These are phyloP conservation scores for Penicillium sp. DNA, from an alignment of 2,329 filamentous ascomycete genomes.

Conservation along the genomic window DNA sequence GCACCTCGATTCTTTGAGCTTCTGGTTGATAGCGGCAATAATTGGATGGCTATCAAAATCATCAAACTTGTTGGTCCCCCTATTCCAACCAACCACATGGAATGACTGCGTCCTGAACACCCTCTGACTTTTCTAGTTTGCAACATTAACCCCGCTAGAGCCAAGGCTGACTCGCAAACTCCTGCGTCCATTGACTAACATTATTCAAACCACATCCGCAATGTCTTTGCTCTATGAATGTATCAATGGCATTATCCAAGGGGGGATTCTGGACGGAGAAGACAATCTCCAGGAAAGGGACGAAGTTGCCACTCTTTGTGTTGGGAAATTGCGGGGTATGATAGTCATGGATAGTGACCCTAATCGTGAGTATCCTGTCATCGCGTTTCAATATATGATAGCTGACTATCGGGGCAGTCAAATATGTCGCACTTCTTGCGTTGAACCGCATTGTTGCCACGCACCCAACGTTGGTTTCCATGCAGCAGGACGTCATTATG, in stretches of 20 bases:
- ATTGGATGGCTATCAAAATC: slow-evolving; percentile 99
- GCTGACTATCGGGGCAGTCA: slow-evolving; percentile 57
- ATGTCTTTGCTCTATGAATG: slow-evolving; percentile 99
- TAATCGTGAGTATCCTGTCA: slow-evolving; percentile 63
- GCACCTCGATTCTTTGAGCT: slow-evolving; percentile 90
- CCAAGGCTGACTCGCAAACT: slow-evolving; percentile 88
- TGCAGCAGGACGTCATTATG: slow-evolving; percentile 94
- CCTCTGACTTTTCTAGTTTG: slow-evolving; percentile 63
- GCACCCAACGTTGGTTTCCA: slow-evolving; percentile 80
- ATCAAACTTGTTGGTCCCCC: slow-evolving; percentile 75
- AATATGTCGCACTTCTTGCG: slow-evolving; percentile 92
- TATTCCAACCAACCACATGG: neutral
- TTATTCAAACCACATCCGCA: slow-evolving; percentile 90
- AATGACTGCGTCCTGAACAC: neutral
- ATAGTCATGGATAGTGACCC: slow-evolving; percentile 89
- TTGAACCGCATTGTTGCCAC: slow-evolving; percentile 93
- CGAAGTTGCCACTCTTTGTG: slow-evolving; percentile 87
- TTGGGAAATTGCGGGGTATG: slow-evolving; percentile 90
- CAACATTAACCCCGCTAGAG: slow-evolving; percentile 87
- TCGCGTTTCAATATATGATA: neutral
- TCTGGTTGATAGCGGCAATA: slow-evolving; percentile 86
- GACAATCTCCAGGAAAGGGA: slow-evolving; percentile 79
- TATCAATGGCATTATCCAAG: slow-evolving; percentile 97
- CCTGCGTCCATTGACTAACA: slow-evolving; percentile 81
- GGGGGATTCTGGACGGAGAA: slow-evolving; percentile 81